These are phyloP conservation scores for Emericellopsis atlantica DNA, from an alignment of 2,329 filamentous ascomycete genomes.

Conservation along the genomic window DNA sequence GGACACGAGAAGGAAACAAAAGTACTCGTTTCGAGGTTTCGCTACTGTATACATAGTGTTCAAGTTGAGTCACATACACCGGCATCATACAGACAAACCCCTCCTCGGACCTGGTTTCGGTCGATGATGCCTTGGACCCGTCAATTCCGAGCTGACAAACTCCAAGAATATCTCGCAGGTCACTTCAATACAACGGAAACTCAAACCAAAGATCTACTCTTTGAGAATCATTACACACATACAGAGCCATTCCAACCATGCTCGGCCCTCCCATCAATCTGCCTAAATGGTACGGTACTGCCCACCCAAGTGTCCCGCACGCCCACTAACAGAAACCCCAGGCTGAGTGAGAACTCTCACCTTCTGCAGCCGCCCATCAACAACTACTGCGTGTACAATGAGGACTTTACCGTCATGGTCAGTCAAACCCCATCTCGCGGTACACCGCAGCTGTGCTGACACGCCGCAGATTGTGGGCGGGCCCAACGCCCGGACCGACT, in stretches of 20 bases:
- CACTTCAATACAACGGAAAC: background rate
- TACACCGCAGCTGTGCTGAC: background rate
- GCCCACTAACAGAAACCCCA: constrained; percentile 19
- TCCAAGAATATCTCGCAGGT: no score
- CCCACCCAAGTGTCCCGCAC: background rate
- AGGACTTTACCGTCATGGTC: constrained; percentile 72
- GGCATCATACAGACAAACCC: no score
- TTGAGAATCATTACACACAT: background rate
- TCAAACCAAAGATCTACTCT: background rate
- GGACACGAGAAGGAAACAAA: no score
- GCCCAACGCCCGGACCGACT: constrained; percentile 91
- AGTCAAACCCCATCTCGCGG: constrained; percentile 2
- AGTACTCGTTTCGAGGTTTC: no score
- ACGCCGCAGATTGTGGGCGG: constrained; percentile 68
- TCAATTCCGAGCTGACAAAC: no score
- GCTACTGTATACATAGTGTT: no score
- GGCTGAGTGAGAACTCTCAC: constrained; percentile 85
- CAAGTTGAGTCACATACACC: no score
- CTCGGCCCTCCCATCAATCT: constrained; percentile 39
- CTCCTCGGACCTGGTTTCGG: no score
- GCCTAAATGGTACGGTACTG: constrained; percentile 38
- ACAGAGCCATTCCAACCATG: constrained; percentile 18
- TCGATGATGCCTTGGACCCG: no score
- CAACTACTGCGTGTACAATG: constrained; percentile 94
- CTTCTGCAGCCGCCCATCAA: constrained; percentile 89